These are phyloP conservation scores for Psidium friedrichsthalianum DNA, from an alignment of 345 rosid species.

Conservation along the genomic window DNA sequence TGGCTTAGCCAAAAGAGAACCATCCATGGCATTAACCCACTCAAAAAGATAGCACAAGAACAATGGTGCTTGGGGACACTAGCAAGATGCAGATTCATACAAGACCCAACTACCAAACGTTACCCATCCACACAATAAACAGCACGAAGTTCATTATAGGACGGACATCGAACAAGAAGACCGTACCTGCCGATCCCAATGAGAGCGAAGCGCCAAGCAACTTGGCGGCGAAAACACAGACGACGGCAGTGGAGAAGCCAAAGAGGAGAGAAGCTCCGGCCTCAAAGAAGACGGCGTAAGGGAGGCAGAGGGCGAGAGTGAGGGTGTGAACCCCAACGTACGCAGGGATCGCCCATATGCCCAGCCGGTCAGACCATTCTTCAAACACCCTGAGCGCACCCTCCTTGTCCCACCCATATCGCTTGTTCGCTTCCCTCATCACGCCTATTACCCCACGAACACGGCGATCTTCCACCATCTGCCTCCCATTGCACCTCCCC, in stretches of 20 bases:
- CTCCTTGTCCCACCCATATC: slow-evolving; percentile 50
- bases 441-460: slow-evolving; percentile 19
- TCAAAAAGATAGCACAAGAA: neutral
- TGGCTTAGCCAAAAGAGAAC: neutral
- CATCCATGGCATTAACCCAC: neutral
- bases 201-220: slow-evolving; percentile 84
- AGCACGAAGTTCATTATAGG: neutral
- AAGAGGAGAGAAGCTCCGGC: slow-evolving; percentile 80
- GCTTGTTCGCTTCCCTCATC: slow-evolving; percentile 25
- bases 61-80: neutral
- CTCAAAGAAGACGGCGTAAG: slow-evolving; percentile 82
- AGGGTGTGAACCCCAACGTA: slow-evolving; percentile 74
- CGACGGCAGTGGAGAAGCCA: slow-evolving; percentile 73
- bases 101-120: neutral
- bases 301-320: slow-evolving; percentile 67
- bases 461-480: slow-evolving; percentile 36
- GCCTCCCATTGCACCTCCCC: slow-evolving; percentile 20
- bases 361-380: slow-evolving; percentile 56
- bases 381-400: slow-evolving; percentile 26
- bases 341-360: slow-evolving; percentile 83
- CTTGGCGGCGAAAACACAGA: slow-evolving; percentile 73
- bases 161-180: neutral
- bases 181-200: slow-evolving; percentile 77
- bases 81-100: neutral
- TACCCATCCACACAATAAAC: neutral